These are phyloP conservation scores for Phlyctochytrium planicorne DNA, from an alignment of 192 early-diverging fungal species.

Conservation along the genomic window DNA sequence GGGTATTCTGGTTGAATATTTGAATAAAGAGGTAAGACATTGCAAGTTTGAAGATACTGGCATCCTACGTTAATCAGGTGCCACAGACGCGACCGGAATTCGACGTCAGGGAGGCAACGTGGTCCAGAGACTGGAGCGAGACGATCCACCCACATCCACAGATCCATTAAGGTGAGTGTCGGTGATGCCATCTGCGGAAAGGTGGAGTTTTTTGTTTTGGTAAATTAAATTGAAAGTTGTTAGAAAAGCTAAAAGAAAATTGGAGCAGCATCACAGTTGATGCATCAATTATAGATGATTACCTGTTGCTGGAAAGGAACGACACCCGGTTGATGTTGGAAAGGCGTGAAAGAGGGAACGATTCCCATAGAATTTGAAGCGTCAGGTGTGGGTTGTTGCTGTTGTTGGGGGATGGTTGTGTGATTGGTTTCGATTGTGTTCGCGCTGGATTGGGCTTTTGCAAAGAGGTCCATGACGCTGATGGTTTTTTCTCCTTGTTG, in stretches of 20 bases:
- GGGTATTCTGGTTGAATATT: no score
- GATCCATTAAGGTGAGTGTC: constrained; percentile 12
- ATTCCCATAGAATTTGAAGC: constrained; percentile 23
- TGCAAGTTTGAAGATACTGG: not conserved
- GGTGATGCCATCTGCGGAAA: constrained; percentile 9
- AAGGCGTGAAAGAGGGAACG: constrained; percentile 1
- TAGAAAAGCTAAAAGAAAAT: no score
- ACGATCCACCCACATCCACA: constrained; percentile 9
- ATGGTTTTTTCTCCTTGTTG: no score
- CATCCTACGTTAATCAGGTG: constrained; percentile 23
- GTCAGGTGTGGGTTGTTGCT: constrained; percentile 17
- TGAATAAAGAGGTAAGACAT: not conserved
- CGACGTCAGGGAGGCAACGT: constrained; percentile 23
- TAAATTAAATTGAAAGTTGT: no score
- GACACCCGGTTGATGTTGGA: constrained; percentile 7
- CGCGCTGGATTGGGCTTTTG: not conserved
- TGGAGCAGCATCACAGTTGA: constrained; percentile 11
- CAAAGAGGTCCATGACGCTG: constrained; percentile 9
- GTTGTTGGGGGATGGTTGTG: constrained; percentile 10
- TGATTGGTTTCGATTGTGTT: not conserved
- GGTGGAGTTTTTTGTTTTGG: no score
- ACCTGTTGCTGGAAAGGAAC: not conserved
- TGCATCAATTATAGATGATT: not conserved
- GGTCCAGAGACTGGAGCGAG: constrained; percentile 11
- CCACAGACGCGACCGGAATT: constrained; percentile 23